A percentile compares a stretch with the other conserved stretches of the same genome.
These are phyloP conservation scores for Cercospora sp. DNA, from an alignment of 2,329 filamentous ascomycete genomes.

Conservation along the genomic window DNA sequence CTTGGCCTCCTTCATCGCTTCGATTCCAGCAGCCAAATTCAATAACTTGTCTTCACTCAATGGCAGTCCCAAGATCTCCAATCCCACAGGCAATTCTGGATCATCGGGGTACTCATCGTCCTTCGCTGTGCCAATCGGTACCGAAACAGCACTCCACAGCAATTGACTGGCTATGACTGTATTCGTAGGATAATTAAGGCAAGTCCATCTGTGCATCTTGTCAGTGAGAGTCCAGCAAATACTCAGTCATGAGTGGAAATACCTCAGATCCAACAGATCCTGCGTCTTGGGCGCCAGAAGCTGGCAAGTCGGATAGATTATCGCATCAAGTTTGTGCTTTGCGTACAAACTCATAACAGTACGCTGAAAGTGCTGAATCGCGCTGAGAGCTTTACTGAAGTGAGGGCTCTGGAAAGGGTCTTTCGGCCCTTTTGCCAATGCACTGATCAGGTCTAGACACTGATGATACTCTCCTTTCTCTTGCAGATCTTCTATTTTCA, in stretches of 20 bases:
- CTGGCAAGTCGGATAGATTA: constrained; percentile 41
- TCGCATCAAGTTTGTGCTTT: constrained; percentile 38
- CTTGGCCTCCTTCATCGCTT: constrained; percentile 15
- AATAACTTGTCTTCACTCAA: constrained; percentile 28
- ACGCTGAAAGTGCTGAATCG: constrained; percentile 36
- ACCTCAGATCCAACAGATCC: constrained; percentile 34
- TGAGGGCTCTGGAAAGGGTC: constrained; percentile 35
- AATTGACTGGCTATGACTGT: constrained; percentile 41
- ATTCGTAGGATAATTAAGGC: constrained; percentile 39
- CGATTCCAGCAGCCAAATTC: constrained; percentile 27
- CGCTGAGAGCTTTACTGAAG: constrained; percentile 33
- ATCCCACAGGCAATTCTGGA: constrained; percentile 29
- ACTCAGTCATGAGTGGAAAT: not conserved
- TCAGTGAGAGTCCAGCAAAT: not conserved
- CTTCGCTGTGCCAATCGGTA: constrained; percentile 34
- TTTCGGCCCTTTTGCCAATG: constrained; percentile 28
- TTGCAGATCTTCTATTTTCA: constrained; percentile 31
- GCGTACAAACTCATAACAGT: constrained; percentile 37
- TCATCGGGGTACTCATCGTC: constrained; percentile 29
- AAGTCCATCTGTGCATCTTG: constrained; percentile 28
- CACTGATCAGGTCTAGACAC: constrained; percentile 31
- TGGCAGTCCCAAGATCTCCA: constrained; percentile 31
- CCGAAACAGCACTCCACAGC: constrained; percentile 40
- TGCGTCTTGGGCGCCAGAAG: constrained; percentile 39
- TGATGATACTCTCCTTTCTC: constrained; percentile 25